Evolutionary conservation across 345 rosid genomes (phyloP).

Genomic region (Melastoma malabathricum): DNA sequence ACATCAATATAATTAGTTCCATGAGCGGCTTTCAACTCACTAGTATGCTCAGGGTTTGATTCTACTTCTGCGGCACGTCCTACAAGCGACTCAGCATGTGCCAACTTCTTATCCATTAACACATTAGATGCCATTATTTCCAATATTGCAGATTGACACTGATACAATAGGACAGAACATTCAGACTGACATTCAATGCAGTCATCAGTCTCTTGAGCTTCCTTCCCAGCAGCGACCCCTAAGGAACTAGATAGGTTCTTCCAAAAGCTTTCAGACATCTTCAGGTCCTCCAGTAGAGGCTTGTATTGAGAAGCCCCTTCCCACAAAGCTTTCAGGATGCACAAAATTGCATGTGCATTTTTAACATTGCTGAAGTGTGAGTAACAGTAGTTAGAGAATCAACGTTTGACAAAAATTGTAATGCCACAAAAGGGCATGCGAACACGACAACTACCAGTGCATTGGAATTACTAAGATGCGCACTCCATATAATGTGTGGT

Average conservation of each 20-base stretch:
- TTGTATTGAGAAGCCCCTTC: constrained; percentile 71
- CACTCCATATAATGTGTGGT: constrained; percentile 2
- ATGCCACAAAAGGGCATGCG: not conserved
- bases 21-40: constrained; percentile 17
- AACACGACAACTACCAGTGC: too few relatives aligned
- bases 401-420: not conserved
- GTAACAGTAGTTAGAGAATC: not conserved
- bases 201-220: constrained; percentile 23
- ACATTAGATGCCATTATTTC: constrained; percentile 69
- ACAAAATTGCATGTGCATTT: constrained; percentile 37
- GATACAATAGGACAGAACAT: constrained; percentile 34
- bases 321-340: constrained; percentile 81
- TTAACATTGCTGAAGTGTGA: constrained; percentile 45
- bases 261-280: constrained; percentile 52
- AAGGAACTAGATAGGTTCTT: constrained; percentile 38
- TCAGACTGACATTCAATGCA: constrained; percentile 28
- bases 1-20: constrained; percentile 26
- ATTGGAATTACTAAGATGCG: not conserved
- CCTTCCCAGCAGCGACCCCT: constrained; percentile 22
- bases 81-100: constrained; percentile 39
- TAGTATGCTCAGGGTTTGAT: constrained; percentile 16
- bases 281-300: constrained; percentile 37
- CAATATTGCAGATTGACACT: constrained; percentile 57
- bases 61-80: constrained; percentile 23
- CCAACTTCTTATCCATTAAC: constrained; percentile 61